Evolutionary conservation across 345 rosid genomes (phyloP), one percentile per base, ranked within the genome.

Genomic region (Melastoma malabathricum): DNA sequence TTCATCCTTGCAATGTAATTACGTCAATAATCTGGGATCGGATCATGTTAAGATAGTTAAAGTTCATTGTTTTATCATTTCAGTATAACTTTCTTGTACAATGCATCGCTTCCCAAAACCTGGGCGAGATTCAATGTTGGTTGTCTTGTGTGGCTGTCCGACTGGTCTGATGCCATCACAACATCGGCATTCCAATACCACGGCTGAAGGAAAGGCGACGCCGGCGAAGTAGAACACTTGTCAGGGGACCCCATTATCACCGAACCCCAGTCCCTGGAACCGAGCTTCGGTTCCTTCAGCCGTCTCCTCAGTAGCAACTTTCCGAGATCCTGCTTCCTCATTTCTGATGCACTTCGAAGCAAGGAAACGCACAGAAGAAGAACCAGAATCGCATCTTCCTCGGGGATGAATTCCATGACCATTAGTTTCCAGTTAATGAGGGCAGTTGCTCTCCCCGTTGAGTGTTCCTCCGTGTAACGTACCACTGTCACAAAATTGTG

Each of bases 191-290:
- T 73, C 79, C 76, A 70, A 57, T 86, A 67, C 98, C 92, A 90
- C 0, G 94, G 94, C 50, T 62, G 77, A 25, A 82, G 61, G 44
- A 73, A 67, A 2, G 80, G 71, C 15, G 85, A 73, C 56, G 50
- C 29, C 25, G 43, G 54, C 7, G 64, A 31, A 1, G n/a, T n/a
- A n/a, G 75, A 20, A 6, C 77, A 38, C 2, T 27, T 39, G n/a
- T 72, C 69, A 16, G 78, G 64, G 27, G 69, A 68, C 57, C 75
- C 65, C 25, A 80, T 65, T 0, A 72, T 58, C 13, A 80, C 92
- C 1, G 94, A 84, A 48, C 92, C 92, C 94, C 94, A 90, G 51
- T 86, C 94, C 48, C 83, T 61, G n/a, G 60, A 63, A 27, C 94
- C 96, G 0, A 62, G 68, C 61, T 69, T 78, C 17, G 84, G 79